These are phyloP conservation scores for Xylariaceae sp. DNA, from an alignment of 2,329 filamentous ascomycete genomes.

Conservation along the genomic window DNA sequence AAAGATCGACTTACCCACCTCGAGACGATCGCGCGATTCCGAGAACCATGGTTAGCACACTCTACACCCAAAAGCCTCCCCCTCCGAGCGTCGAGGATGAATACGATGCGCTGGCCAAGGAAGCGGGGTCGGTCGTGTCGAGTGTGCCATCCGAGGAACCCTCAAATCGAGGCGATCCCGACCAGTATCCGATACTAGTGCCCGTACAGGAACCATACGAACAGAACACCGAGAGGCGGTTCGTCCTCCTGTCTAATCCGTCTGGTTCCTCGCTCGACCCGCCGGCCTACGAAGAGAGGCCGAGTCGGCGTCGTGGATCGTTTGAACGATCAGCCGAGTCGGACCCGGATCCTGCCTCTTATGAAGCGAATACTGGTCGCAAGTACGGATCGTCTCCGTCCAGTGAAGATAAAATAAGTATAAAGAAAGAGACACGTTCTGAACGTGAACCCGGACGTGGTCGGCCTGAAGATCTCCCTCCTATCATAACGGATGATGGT, in stretches of 20 bases:
- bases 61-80: conserved; percentile 47
- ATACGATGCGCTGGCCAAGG: conserved; percentile 55
- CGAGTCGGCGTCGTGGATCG: conserved; percentile 18
- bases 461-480: conserved; percentile 29
- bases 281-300: conserved; percentile 23
- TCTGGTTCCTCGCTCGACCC: conserved; percentile 31
- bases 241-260: conserved; percentile 51
- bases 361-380: conserved; percentile 42
- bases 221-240: conserved; percentile 60
- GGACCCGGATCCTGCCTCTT: conserved; percentile 26
- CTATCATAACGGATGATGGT: conserved; percentile 30
- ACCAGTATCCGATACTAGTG: conserved; percentile 65
- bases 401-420: conserved; percentile 28
- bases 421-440: conserved; percentile 22
- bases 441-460: conserved; percentile 26
- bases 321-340: conserved; percentile 19
- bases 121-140: conserved; percentile 44
- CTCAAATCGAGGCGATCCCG: conserved; percentile 58
- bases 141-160: conserved; percentile 49
- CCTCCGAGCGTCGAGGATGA: conserved; percentile 68
- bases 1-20: conserved; percentile 20
- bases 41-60: conserved; percentile 21
- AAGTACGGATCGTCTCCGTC: conserved; percentile 36
- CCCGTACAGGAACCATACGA: conserved; percentile 47
- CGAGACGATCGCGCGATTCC: conserved; percentile 24